Base-by-base conservation (phyloP, 2,329 filamentous ascomycete genomes). In the Claviceps purpurea region DNA sequence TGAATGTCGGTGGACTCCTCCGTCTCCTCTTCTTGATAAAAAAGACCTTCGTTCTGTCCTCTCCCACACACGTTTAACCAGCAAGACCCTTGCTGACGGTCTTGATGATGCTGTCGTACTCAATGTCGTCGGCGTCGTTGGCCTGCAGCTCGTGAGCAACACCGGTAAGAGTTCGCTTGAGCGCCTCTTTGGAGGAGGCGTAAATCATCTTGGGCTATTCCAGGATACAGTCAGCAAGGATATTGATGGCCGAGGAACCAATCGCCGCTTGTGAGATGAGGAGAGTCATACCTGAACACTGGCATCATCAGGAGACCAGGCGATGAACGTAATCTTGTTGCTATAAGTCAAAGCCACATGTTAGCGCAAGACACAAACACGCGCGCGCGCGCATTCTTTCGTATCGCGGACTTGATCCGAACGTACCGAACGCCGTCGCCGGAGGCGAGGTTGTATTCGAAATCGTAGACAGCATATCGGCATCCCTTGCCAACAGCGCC, bases 391-490 rank as follows among this genome's bases (percentile, higher is more conserved):
- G 5, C 42, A 8, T 43, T n/a, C 1, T 44, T 1, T 7, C 10
- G n/a, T 1, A 44, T 26, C 14, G 22, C 22, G 24, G 22, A 5
- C 42, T 24, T 26, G 20, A 24, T 10, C 20, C n/a, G 11, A 18
- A 53, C 54, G 40, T 78, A 83, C 80, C 85, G 81, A 65, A 75
- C 74, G 63, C 87, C 87, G 71, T 89, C 87, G 60, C 85, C 85
- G 53, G 76, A 78, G 54, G 78, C 77, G 56, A 87, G 76, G 59
- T 77, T 77, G 73, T 89, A 93, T 73, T 87, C 77, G 68, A 93
- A 85, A 71, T 93, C 87, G 71, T 87, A 93, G 65, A 93, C 81
- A 58, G 86, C 87, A 67, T 90, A 93, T 69, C 87, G 80, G 66
- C 84, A 87, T 58, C 86, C 86, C 72, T 81, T 81, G 70, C 75